Evolutionary conservation across 2,329 filamentous ascomycete genomes (phyloP).

Genomic region (Colletotrichum navitas): DNA sequence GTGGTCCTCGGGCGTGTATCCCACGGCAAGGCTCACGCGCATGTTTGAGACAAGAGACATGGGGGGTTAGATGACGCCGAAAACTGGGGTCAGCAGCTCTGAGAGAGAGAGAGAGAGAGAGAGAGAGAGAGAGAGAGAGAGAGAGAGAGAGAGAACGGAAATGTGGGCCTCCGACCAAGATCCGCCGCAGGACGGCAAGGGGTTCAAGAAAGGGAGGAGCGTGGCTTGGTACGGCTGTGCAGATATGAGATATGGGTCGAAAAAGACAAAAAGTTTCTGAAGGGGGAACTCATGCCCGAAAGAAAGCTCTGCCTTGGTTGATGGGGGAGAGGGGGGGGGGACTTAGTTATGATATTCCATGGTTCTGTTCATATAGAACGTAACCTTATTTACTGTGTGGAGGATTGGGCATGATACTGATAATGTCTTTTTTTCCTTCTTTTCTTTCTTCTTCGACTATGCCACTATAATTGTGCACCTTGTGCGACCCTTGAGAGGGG

Average conservation of each 20-base stretch:
- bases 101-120: background rate
- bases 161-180: background rate
- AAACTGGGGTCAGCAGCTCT: background rate
- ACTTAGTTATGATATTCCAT: too few species aligned
- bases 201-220: background rate
- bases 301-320: too few species aligned
- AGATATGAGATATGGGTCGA: background rate
- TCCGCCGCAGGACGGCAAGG: background rate
- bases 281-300: background rate
- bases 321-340: too few species aligned
- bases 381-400: too few species aligned
- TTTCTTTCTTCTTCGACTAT: too few species aligned
- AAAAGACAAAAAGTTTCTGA: background rate
- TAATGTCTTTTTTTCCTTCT: too few species aligned
- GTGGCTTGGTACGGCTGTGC: background rate
- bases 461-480: too few species aligned
- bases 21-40: background rate
- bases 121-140: background rate
- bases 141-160: background rate
- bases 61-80: background rate
- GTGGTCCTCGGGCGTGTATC: background rate
- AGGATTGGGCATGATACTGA: too few species aligned
- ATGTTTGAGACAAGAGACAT: constrained; percentile 6
- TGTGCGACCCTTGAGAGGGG: too few species aligned
- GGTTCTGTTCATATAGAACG: too few species aligned